Evolutionary conservation across 768 basidiomycete genomes (phyloP).

Genomic region (Mycena haematopus): DNA sequence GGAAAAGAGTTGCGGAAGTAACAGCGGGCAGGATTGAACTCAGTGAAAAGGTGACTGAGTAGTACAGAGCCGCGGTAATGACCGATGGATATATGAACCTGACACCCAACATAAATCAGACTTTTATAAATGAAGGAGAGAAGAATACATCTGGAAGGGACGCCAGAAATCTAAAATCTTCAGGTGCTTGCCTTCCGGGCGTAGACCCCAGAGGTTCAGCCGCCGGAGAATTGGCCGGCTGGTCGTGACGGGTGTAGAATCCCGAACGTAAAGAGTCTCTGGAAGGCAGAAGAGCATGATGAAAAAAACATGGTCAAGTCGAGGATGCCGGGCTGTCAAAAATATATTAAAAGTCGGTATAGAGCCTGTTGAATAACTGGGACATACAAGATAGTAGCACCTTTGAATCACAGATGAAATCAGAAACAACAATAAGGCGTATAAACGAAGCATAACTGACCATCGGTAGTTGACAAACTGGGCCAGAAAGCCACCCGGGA

Average conservation of each 20-base stretch:
- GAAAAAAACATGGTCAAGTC: conserved; percentile 26
- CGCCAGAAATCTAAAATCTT: conserved; percentile 21
- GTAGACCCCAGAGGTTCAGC: conserved; percentile 23
- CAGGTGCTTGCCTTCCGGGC: conserved; percentile 28
- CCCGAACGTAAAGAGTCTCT: conserved; percentile 25
- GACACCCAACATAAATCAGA: neutral
- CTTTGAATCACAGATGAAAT: neutral
- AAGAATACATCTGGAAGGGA: conserved; percentile 26
- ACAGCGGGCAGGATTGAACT: conserved; percentile 31
- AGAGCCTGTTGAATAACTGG: neutral
- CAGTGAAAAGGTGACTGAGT: conserved; percentile 21
- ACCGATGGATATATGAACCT: conserved; percentile 28
- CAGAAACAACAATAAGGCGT: no score
- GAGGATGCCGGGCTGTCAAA: conserved; percentile 23
- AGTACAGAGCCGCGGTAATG: conserved; percentile 28
- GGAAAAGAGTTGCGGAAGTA: conserved; percentile 31
- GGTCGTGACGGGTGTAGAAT: conserved; percentile 20
- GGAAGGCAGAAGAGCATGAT: conserved; percentile 32
- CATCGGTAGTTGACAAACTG: conserved; percentile 25
- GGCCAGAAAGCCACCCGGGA: conserved; percentile 26
- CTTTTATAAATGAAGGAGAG: neutral
- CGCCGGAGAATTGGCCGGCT: conserved; percentile 23
- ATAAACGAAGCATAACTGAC: conserved; percentile 5
- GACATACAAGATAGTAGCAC: conserved; percentile 30
- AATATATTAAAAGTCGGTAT: neutral